Evolutionary conservation across 164 flowering plant species (phyloP).

Genomic region (Euptelea pleiosperma): DNA sequence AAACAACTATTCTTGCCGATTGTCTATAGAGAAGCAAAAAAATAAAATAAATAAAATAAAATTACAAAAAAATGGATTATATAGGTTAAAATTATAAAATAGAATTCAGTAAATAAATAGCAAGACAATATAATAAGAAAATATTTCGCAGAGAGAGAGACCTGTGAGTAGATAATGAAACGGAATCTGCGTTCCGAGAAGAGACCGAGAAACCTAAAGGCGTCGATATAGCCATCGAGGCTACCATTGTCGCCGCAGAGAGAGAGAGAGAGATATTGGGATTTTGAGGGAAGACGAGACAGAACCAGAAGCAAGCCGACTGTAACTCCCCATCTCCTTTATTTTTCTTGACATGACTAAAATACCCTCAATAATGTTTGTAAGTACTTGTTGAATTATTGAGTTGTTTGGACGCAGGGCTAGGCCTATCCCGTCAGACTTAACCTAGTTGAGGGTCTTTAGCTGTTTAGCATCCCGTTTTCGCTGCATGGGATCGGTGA

Average conservation of each 20-base stretch:
- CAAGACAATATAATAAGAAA: background rate
- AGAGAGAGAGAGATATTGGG: slow-evolving; percentile 5
- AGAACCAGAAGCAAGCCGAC: no score
- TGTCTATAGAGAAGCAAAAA: slow-evolving; percentile 7
- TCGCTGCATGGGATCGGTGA: no score
- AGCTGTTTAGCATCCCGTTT: no score
- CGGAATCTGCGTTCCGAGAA: slow-evolving; percentile 14
- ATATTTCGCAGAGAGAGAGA: background rate
- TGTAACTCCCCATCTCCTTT: no score
- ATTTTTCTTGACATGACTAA: no score
- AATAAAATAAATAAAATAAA: background rate
- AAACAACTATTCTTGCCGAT: slow-evolving; percentile 11
- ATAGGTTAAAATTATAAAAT: no score
- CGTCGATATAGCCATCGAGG: slow-evolving; percentile 31
- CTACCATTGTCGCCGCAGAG: slow-evolving; percentile 24
- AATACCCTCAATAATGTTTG: no score
- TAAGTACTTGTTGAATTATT: no score
- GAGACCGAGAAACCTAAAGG: slow-evolving; percentile 24
- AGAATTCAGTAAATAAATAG: background rate
- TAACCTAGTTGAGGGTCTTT: no score
- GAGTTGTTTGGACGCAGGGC: no score
- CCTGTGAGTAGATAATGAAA: slow-evolving; percentile 19
- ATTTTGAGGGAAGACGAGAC: no score
- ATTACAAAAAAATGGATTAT: background rate
- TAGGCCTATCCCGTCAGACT: no score